Evolutionary conservation across 805 yeast species (phyloP).

Genomic region (Ogataea philodendri): DNA sequence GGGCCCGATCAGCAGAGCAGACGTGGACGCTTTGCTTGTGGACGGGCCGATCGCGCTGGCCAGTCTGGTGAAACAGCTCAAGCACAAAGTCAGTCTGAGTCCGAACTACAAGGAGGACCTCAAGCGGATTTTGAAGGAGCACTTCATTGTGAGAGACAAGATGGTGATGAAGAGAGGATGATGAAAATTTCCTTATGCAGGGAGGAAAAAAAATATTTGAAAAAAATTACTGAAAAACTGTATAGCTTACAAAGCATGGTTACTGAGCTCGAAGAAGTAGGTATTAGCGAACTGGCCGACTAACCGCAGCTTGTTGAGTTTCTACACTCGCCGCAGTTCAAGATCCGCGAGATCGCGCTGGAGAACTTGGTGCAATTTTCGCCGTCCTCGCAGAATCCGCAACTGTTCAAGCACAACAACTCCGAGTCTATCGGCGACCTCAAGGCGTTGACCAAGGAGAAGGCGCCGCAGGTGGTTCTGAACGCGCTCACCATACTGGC

Average conservation of each 20-base stretch:
- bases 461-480: slow-evolving; percentile 52
- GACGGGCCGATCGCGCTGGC: slow-evolving; percentile 50
- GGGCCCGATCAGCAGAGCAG: slow-evolving; percentile 61
- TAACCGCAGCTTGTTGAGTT: slow-evolving; percentile 60
- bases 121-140: slow-evolving; percentile 37
- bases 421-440: slow-evolving; percentile 71
- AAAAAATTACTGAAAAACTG: slow-evolving; percentile 2
- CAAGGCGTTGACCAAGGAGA: slow-evolving; percentile 54
- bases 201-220: slow-evolving; percentile 1
- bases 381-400: slow-evolving; percentile 54
- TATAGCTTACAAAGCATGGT: slow-evolving; percentile 37
- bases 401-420: slow-evolving; percentile 67
- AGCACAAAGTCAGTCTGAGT: slow-evolving; percentile 59
- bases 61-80: slow-evolving; percentile 59
- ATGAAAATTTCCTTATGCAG: slow-evolving; percentile 3
- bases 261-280: slow-evolving; percentile 49
- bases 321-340: slow-evolving; percentile 76
- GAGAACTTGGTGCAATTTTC: slow-evolving; percentile 82
- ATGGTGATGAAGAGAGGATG: slow-evolving; percentile 27
- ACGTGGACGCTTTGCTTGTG: slow-evolving; percentile 62
- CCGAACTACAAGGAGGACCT: slow-evolving; percentile 62
- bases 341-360: slow-evolving; percentile 78
- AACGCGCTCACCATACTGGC: slow-evolving; percentile 78
- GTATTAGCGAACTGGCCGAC: slow-evolving; percentile 16
- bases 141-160: slow-evolving; percentile 33